Evolutionary conservation across 176 grass and related monocot species (phyloP).

Genomic region (Dactylis glomerata): DNA sequence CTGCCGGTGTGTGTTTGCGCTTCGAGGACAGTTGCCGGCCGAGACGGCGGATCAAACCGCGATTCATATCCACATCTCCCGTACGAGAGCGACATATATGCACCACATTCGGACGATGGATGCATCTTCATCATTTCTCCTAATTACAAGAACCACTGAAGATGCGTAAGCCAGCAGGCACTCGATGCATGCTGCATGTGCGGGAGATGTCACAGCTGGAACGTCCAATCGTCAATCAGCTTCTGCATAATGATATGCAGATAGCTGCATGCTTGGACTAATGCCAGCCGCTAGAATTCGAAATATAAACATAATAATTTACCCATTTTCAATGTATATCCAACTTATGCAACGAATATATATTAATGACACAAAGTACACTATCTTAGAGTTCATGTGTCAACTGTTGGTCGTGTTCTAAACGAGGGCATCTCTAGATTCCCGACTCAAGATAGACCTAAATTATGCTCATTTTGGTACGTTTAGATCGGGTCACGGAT

Average conservation of each 20-base stretch:
- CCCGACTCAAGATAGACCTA: too few species aligned
- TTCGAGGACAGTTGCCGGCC: background rate
- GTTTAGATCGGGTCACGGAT: too few species aligned
- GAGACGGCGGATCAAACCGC: background rate
- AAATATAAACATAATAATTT: background rate
- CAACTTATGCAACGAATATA: background rate
- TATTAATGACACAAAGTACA: too few species aligned
- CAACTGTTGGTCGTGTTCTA: too few species aligned
- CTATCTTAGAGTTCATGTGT: too few species aligned
- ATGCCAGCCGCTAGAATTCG: background rate
- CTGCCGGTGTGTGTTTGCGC: background rate
- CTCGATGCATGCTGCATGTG: background rate
- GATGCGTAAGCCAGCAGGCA: background rate
- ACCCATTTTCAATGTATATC: background rate
- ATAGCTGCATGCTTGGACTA: background rate
- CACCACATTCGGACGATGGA: background rate
- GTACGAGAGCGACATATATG: background rate
- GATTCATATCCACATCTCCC: background rate
- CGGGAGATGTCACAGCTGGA: background rate
- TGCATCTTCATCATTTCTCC: background rate
- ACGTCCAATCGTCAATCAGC: background rate
- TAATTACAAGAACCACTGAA: too few species aligned
- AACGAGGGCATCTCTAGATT: too few species aligned
- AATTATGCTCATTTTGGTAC: too few species aligned
- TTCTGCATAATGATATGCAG: background rate